Evolutionary conservation across 192 early-diverging fungal genomes (phyloP).

Genomic region (Gonapodya sp.): DNA sequence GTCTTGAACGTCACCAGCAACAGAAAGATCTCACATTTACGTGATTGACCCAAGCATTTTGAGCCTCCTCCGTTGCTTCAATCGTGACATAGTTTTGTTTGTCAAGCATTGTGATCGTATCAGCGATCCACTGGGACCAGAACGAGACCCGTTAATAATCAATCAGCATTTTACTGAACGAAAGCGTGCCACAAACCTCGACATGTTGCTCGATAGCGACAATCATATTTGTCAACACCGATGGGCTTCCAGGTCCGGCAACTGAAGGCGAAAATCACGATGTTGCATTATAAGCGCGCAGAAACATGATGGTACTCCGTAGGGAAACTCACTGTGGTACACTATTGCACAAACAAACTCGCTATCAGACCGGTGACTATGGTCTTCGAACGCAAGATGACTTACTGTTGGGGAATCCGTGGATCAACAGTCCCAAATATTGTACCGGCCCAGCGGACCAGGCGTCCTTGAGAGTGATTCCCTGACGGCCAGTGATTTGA

Average conservation of each 20-base stretch:
- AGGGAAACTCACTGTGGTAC: not conserved
- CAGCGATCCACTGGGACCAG: not conserved
- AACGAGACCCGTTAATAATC: not conserved
- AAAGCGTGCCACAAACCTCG: not conserved
- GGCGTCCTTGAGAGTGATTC: conserved; percentile 3
- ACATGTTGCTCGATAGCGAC: conserved; percentile 9
- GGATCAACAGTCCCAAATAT: not conserved
- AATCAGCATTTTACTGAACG: not conserved
- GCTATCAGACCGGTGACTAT: not conserved
- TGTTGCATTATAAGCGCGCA: not conserved
- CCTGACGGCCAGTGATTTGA: not conserved
- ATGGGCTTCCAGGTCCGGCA: not conserved
- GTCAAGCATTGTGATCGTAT: not conserved
- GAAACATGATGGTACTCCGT: not conserved
- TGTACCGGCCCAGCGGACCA: conserved; percentile 7
- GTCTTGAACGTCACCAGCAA: not conserved
- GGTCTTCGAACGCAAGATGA: not conserved
- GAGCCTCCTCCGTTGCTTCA: conserved; percentile 6
- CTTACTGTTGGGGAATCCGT: conserved; percentile 10
- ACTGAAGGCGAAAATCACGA: too few relatives aligned
- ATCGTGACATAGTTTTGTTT: not conserved
- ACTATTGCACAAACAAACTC: not conserved
- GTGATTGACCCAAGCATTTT: not conserved
- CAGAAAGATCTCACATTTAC: not conserved
- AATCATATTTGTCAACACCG: conserved; percentile 9